Evolutionary conservation across 257 asterid genomes (phyloP).

Genomic region (Scutellaria baicalensis): DNA sequence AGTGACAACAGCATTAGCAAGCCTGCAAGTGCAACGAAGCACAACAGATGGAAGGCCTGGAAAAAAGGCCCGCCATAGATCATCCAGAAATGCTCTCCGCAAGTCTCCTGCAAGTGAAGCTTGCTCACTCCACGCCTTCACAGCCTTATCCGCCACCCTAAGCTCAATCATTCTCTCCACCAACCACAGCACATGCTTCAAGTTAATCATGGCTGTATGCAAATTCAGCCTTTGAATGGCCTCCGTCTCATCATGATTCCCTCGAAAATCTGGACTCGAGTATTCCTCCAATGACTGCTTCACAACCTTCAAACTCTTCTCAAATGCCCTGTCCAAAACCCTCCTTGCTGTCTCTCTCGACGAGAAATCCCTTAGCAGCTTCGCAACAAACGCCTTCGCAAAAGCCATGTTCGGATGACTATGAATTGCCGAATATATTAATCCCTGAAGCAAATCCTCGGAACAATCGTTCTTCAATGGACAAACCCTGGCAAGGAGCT

Average conservation of each 20-base stretch:
- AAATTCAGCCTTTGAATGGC: conserved; percentile 85
- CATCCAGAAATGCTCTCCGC: conserved; percentile 71
- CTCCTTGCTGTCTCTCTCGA: conserved; percentile 57
- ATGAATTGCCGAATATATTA: conserved; percentile 60
- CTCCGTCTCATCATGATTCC: conserved; percentile 80
- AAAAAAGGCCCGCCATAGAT: conserved; percentile 64
- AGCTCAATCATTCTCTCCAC: conserved; percentile 97
- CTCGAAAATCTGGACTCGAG: conserved; percentile 84
- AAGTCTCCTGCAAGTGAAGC: conserved; percentile 62
- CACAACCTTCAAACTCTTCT: conserved; percentile 58
- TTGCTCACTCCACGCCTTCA: conserved; percentile 79
- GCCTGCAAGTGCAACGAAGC: conserved; percentile 81
- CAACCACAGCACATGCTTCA: conserved; percentile 84
- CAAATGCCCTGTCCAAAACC: conserved; percentile 71
- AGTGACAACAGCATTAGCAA: conserved; percentile 64
- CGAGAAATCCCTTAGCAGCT: conserved; percentile 75
- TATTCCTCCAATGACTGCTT: conserved; percentile 86
- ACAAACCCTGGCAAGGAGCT: conserved; percentile 63
- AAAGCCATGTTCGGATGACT: conserved; percentile 64
- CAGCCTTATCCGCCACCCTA: conserved; percentile 84
- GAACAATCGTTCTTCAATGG: conserved; percentile 38
- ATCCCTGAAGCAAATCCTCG: conserved; percentile 81
- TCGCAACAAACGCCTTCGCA: conserved; percentile 86
- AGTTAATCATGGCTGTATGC: conserved; percentile 75
- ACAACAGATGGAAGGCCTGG: conserved; percentile 76